Percentiles rank a stretch among this genome's conserved stretches.
These are phyloP conservation scores for Fusarium armeniacum DNA, from an alignment of 2,329 filamentous ascomycete genomes.

Conservation along the genomic window DNA sequence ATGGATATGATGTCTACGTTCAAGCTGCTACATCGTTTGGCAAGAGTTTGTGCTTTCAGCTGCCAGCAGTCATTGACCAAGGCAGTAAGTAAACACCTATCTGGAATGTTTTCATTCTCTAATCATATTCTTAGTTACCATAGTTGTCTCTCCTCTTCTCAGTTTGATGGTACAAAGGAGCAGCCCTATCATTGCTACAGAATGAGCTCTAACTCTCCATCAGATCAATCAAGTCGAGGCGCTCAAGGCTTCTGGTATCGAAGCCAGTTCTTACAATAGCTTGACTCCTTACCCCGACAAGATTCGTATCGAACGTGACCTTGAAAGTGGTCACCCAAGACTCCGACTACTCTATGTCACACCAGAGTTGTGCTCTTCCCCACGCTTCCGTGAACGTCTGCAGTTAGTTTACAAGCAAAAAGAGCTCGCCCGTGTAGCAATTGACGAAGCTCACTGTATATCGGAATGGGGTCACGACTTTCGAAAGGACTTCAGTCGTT, in stretches of 20 bases:
- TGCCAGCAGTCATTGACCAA: conserved; percentile 88
- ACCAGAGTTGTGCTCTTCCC: conserved; percentile 85
- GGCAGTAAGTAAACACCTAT: conserved; percentile 74
- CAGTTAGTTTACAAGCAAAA: conserved; percentile 81
- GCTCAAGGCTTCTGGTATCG: conserved; percentile 78
- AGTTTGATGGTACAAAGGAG: conserved; percentile 80
- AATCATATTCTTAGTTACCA: conserved; percentile 72
- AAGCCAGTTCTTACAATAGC: conserved; percentile 89
- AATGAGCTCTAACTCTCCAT: conserved; percentile 25
- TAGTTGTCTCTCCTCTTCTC: conserved; percentile 89
- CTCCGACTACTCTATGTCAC: conserved; percentile 93
- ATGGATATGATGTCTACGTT: conserved; percentile 90
- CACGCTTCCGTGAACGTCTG: conserved; percentile 82
- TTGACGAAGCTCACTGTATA: conserved; percentile 97
- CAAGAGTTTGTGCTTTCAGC: conserved; percentile 92
- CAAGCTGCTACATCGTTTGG: conserved; percentile 93
- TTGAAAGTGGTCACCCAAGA: conserved; percentile 87
- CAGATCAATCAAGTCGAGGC: conserved; percentile 93
- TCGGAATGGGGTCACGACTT: conserved; percentile 99
- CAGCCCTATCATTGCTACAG: conserved; percentile 3
- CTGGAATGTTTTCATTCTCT: conserved; percentile 15
- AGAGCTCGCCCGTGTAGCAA: conserved; percentile 87
- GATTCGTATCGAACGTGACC: conserved; percentile 79
- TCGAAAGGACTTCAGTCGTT: conserved; percentile 88
- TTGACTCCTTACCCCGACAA: conserved; percentile 77